A percentile compares a stretch with the other conserved stretches of the same genome.
Conservation (phyloP, 2,329 filamentous ascomycete species). For the Geosmithia putterillii region DNA sequence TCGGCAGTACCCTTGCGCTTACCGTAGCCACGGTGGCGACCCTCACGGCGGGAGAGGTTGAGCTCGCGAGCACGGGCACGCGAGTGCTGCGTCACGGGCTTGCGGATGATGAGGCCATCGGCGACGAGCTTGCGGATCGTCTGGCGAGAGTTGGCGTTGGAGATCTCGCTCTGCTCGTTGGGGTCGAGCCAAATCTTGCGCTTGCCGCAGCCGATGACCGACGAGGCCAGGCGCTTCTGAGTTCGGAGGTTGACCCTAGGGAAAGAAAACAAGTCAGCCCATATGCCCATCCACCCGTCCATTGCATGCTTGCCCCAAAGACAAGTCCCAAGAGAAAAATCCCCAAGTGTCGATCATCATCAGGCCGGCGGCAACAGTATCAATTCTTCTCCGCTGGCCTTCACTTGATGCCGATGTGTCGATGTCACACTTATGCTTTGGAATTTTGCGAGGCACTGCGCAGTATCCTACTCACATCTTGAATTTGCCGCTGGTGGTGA, state of each 20-base stretch:
- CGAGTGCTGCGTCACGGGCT: slow-evolving; percentile 99
- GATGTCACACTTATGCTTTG: too few relatives aligned
- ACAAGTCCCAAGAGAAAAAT: background rate
- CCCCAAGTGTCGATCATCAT: background rate
- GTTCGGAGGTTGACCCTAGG: slow-evolving; percentile 98
- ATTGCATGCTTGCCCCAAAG: background rate
- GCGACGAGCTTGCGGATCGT: slow-evolving; percentile 98
- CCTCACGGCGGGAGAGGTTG: slow-evolving; percentile 86
- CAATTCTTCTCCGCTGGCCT: background rate
- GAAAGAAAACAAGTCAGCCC: background rate
- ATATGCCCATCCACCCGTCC: background rate
- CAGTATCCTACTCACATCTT: slow-evolving; percentile 27
- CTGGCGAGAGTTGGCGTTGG: slow-evolving; percentile 99
- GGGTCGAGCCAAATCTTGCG: slow-evolving; percentile 99
- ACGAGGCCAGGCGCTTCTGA: slow-evolving; percentile 99
- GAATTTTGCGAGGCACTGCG: background rate
- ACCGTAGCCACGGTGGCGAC: slow-evolving; percentile 97
- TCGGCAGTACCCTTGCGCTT: slow-evolving; percentile 99
- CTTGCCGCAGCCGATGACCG: slow-evolving; percentile 98
- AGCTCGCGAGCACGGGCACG: slow-evolving; percentile 91
- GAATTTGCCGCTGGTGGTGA: slow-evolving; percentile 25
- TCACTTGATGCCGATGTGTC: background rate
- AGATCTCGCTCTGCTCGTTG: slow-evolving; percentile 98
- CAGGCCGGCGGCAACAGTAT: background rate
- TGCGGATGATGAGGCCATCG: slow-evolving; percentile 99